phyloP scores from a whole-genome alignment of 169 alveolate genomes.

The Fabrea salina region DNA sequence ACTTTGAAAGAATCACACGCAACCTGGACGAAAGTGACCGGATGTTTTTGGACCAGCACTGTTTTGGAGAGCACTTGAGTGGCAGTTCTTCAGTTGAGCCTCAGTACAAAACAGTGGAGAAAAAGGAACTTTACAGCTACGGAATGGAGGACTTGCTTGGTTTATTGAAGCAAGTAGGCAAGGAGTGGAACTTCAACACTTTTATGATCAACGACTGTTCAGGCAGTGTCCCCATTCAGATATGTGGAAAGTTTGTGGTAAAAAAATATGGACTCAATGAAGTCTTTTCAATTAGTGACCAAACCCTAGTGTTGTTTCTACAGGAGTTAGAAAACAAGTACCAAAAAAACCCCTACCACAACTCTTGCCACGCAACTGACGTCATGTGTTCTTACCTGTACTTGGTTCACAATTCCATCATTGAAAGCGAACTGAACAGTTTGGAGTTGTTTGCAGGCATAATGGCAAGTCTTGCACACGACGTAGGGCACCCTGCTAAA shows the following conservation, averaged over 20 bases:
- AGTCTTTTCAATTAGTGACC: background rate
- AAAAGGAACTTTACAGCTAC: too few species aligned
- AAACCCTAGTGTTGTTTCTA: background rate
- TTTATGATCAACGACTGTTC: conserved; percentile 9
- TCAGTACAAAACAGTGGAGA: too few species aligned
- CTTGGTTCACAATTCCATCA: background rate
- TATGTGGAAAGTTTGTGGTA: background rate
- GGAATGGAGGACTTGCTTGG: conserved; percentile 5
- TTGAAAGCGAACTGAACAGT: conserved; percentile 22
- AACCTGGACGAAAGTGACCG: background rate
- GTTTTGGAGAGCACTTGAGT: too few species aligned
- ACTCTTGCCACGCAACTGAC: conserved; percentile 29
- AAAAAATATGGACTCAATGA: conserved; percentile 22
- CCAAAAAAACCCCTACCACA: conserved; percentile 29
- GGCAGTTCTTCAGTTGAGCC: too few species aligned
- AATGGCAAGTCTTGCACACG: conserved; percentile 92
- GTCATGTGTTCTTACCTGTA: background rate
- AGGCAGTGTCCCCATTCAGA: background rate
- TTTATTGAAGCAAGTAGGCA: background rate
- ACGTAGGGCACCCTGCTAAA: conserved; percentile 91
- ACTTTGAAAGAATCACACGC: background rate
- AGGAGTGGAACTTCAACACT: conserved; percentile 20
- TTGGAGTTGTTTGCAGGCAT: conserved; percentile 73
- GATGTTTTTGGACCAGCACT: background rate
- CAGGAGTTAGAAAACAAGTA: background rate